These are phyloP conservation scores for Hypoxylon rickii DNA, from an alignment of 495 filamentous ascomycete genomes.

Conservation along the genomic window DNA sequence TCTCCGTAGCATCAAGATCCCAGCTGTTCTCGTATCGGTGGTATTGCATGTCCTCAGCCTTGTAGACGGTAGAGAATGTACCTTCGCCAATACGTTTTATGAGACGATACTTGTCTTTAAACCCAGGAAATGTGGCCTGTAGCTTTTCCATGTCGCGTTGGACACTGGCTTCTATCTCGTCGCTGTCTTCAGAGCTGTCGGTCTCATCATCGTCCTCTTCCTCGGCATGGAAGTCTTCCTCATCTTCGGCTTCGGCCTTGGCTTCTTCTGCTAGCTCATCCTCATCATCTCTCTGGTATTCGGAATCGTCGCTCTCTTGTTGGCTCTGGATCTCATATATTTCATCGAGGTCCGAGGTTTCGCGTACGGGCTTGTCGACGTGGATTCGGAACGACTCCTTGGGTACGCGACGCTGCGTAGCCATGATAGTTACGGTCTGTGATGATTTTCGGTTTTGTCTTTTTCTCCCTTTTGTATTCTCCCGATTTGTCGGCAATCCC, in stretches of 20 bases:
- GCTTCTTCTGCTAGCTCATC: conserved; percentile 38
- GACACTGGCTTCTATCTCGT: conserved; percentile 72
- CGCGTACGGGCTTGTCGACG: conserved; percentile 37
- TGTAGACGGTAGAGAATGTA: conserved; percentile 98
- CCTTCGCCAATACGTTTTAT: conserved; percentile 98
- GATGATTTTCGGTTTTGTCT: not conserved
- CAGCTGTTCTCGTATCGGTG: conserved; percentile 82
- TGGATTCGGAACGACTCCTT: conserved; percentile 48
- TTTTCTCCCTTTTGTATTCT: not conserved
- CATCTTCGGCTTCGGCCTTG: conserved; percentile 43
- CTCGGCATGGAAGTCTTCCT: conserved; percentile 52
- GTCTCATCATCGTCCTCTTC: conserved; percentile 49
- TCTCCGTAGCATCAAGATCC: conserved; percentile 72
- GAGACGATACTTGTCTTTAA: conserved; percentile 79
- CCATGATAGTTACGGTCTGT: conserved; percentile 5
- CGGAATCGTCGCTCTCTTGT: conserved; percentile 27
- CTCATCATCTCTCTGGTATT: conserved; percentile 18
- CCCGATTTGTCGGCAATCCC: too few relatives aligned
- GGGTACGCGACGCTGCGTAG: conserved; percentile 19
- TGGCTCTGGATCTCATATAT: conserved; percentile 24
- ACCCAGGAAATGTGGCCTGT: conserved; percentile 79
- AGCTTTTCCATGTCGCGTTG: conserved; percentile 85
- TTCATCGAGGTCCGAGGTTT: conserved; percentile 29
- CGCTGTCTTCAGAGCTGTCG: conserved; percentile 58
- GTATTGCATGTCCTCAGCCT: conserved; percentile 94